Evolutionary conservation across 2,329 filamentous ascomycete species (phyloP), one percentile per base, ranked within the genome.

Genomic region (Neonectria hederae): DNA sequence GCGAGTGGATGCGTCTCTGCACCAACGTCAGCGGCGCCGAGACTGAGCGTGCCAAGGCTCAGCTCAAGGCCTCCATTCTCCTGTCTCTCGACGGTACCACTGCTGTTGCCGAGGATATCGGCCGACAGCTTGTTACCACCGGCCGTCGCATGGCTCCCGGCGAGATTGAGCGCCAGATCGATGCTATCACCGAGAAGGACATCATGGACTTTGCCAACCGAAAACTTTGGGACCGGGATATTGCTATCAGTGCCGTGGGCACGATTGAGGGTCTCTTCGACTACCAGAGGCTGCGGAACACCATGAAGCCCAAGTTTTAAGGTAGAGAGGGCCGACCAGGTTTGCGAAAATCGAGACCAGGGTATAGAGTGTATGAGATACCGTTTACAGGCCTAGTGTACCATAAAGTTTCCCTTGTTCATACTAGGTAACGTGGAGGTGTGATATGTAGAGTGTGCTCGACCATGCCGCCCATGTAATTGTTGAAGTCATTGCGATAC

Each of bases 51-150:
- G 96, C 96, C 82, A 99, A 99, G 89, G 93, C 96, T 70, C 96
- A 99, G 86, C 91, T 99, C 76, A 99, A 99, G 89, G 96, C 96
- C 68, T 97, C 94, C 59, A 94, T 99, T 77, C 92, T 99, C 67
- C 90, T 99, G 71, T 97, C 94, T 57, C 93, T 99, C 32, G 96
- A 99, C 80, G 97, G 94, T 81, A 98, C 96, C 78, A 98, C 96
- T 53, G 94, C 96, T 75, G 91, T 97, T 59, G 96, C 96, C 66
- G 96, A 99, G 87, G 96, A 99, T 80, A 97, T 99, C 81, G 96
- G 96, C 77, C 93, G 96, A 82, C 96, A 99, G 85, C 94, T 99
- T 83, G 90, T 99, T 84, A 98, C 94, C 77, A 98, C 96, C 63
- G 96, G 96, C 79, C 92, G 94, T 76, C 91, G 95, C 72, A 91